These are phyloP conservation scores for Trichosanthes truncata DNA, from an alignment of 306 rosid genomes.

Conservation along the genomic window DNA sequence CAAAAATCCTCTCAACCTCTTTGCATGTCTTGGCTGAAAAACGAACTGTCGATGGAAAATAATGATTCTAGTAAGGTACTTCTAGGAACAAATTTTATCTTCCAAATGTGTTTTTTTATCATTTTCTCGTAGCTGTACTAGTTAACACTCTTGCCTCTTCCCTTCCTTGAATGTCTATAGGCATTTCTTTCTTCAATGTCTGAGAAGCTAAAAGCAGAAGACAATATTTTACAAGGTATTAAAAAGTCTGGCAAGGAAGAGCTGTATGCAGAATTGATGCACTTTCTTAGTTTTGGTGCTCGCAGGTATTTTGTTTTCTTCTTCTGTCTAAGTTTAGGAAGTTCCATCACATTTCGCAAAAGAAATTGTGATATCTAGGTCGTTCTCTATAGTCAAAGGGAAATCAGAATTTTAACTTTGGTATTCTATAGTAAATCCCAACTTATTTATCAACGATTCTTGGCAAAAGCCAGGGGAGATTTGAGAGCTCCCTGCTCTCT, in stretches of 20 bases:
- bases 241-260: conserved; percentile 87
- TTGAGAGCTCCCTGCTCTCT: neutral
- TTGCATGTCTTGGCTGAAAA: conserved; percentile 69
- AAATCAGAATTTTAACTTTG: neutral
- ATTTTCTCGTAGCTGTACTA: neutral
- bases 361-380: neutral
- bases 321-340: neutral
- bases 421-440: neutral
- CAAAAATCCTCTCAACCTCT: conserved; percentile 45
- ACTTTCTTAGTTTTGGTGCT: conserved; percentile 63
- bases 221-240: conserved; percentile 47
- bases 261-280: conserved; percentile 71
- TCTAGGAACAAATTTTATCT: conserved; percentile 11
- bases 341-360: neutral
- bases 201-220: conserved; percentile 55
- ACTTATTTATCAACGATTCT: neutral
- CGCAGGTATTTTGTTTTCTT: conserved; percentile 37
- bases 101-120: conserved; percentile 4
- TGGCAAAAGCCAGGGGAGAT: neutral
- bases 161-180: conserved; percentile 25
- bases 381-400: neutral
- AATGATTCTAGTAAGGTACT: conserved; percentile 41
- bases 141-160: conserved; percentile 14
- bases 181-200: conserved; percentile 45
- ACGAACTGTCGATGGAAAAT: conserved; percentile 43